Percentiles rank a stretch among this genome's conserved stretches.
Conservation (phyloP, 2,329 filamentous ascomycete species). For the Aspergillus quadrilineatus region DNA sequence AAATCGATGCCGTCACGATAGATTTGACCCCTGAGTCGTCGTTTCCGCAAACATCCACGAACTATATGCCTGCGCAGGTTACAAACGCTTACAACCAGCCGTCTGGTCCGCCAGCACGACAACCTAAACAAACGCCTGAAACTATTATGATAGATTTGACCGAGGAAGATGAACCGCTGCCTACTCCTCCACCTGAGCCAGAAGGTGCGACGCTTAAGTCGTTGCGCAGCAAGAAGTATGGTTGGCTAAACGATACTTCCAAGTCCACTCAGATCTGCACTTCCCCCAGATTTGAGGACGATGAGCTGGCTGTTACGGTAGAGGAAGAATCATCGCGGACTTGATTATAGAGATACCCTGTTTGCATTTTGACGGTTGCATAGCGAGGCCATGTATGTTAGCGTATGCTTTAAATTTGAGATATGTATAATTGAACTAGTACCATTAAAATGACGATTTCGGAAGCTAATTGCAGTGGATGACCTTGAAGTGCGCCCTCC, state of each 20-base stretch:
- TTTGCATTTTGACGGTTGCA: constrained; percentile 3
- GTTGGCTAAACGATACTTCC: constrained; percentile 26
- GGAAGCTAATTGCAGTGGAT: not conserved
- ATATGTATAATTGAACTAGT: not conserved
- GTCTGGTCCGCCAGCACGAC: not conserved
- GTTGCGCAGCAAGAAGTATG: constrained; percentile 32
- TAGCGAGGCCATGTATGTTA: constrained; percentile 9
- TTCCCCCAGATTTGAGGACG: constrained; percentile 13
- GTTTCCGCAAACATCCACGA: not conserved
- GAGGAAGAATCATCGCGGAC: constrained; percentile 27
- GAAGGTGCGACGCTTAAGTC: constrained; percentile 23
- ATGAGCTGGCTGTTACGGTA: constrained; percentile 27
- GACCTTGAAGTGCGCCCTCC: no score
- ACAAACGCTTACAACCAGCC: not conserved
- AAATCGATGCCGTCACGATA: not conserved
- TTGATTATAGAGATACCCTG: constrained; percentile 9
- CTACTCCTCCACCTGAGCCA: constrained; percentile 2
- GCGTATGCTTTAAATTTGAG: not conserved
- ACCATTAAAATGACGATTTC: not conserved
- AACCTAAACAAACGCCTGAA: not conserved
- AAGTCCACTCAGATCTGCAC: no score
- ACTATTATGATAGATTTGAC: constrained; percentile 22
- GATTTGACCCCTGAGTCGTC: not conserved
- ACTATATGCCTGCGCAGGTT: not conserved
- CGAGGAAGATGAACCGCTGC: constrained; percentile 11